These are phyloP conservation scores for Sanguinoderma infundibulare DNA, from an alignment of 1,284 basidiomycete genomes.

Conservation along the genomic window DNA sequence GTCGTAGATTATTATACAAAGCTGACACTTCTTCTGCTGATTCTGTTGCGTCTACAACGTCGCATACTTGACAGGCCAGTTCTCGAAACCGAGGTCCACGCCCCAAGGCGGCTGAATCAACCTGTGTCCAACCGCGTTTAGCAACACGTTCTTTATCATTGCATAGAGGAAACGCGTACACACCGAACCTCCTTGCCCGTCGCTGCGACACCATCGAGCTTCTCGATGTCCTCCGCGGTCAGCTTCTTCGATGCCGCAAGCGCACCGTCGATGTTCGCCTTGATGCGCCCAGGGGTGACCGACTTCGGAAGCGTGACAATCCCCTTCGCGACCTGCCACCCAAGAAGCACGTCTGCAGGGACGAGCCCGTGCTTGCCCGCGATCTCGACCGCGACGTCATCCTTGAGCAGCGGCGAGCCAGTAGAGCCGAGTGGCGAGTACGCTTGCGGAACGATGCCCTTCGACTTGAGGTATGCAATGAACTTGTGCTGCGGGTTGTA, in stretches of 20 bases:
- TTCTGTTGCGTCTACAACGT: not conserved
- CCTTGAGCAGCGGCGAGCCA: slow-evolving; percentile 68
- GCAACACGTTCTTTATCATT: not conserved
- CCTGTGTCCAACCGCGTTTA: slow-evolving; percentile 9
- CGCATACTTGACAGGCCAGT: slow-evolving; percentile 49
- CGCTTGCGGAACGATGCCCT: slow-evolving; percentile 77
- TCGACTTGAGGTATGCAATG: slow-evolving; percentile 65
- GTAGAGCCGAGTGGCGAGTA: slow-evolving; percentile 87
- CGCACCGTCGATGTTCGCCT: slow-evolving; percentile 66
- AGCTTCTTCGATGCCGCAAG: slow-evolving; percentile 54
- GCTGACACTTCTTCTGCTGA: not conserved
- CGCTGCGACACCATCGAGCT: slow-evolving; percentile 69
- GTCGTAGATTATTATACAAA: not conserved
- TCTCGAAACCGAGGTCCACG: slow-evolving; percentile 69
- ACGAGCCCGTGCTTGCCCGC: slow-evolving; percentile 64
- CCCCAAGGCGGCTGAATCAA: slow-evolving; percentile 74
- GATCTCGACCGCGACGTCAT: slow-evolving; percentile 68
- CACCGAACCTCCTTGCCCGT: slow-evolving; percentile 72
- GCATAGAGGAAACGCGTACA: slow-evolving; percentile 11
- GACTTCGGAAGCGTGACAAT: slow-evolving; percentile 77
- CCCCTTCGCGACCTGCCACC: slow-evolving; percentile 70
- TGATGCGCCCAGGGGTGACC: slow-evolving; percentile 76
- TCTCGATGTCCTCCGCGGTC: slow-evolving; percentile 60
- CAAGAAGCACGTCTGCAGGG: slow-evolving; percentile 68
- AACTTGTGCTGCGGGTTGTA: slow-evolving; percentile 82